Evolutionary conservation across 108 stramenopile species (phyloP).

Genomic region (Aurantiochytrium sp.): DNA sequence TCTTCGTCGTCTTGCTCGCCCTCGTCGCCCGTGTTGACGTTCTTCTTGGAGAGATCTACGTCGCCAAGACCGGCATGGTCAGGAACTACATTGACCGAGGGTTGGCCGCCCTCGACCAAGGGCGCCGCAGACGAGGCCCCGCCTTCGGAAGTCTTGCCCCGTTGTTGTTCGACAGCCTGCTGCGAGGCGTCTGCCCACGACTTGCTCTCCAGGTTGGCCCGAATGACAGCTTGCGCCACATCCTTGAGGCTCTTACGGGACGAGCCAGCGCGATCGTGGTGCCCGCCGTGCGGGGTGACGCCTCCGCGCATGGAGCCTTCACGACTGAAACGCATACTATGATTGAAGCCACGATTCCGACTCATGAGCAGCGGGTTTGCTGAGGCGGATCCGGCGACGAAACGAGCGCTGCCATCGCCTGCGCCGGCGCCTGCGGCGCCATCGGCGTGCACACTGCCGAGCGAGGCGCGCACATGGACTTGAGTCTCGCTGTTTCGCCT

Average conservation of each 20-base stretch:
- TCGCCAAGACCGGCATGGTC: background rate
- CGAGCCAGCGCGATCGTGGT: background rate
- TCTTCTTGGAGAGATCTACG: background rate
- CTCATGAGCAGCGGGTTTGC: background rate
- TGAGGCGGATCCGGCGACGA: background rate
- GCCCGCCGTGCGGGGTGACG: background rate
- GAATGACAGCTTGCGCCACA: conserved; percentile 18
- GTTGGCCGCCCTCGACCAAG: too few species aligned
- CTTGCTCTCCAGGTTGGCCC: conserved; percentile 26
- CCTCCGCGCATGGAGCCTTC: background rate
- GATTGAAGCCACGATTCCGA: background rate
- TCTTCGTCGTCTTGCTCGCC: background rate
- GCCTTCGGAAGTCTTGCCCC: background rate
- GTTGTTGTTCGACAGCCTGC: conserved; percentile 20
- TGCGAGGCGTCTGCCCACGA: conserved; percentile 13
- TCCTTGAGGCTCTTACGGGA: conserved; percentile 2
- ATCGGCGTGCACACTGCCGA: background rate
- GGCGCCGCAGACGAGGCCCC: too few species aligned
- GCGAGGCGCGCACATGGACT: background rate
- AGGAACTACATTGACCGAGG: background rate
- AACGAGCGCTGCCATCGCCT: background rate
- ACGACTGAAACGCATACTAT: background rate
- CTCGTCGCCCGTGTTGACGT: background rate
- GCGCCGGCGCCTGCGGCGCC: background rate
- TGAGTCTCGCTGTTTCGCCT: background rate